Evolutionary conservation across 495 filamentous ascomycete species (phyloP), one percentile per base, ranked within the genome.

Genomic region (Halenospora varia): DNA sequence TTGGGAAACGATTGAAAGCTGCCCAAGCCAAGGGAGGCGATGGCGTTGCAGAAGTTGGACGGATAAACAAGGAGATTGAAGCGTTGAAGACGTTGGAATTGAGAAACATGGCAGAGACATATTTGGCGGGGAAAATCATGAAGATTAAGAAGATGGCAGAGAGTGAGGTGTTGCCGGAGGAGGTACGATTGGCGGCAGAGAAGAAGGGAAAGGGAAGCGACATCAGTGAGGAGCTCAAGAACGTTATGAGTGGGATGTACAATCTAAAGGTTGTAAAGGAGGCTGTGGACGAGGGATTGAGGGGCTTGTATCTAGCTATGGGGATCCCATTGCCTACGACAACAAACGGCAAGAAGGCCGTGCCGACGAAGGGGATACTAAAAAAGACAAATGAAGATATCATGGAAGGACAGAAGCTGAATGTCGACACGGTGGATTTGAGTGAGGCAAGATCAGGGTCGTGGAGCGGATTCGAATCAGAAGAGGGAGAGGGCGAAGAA

Each of bases 161-260:
- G 41, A 69, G 68, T 1, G 73, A 74, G 20, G 57, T 65, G 18
- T 65, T 80, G 9, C 78, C 78, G 6, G 64, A 75, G 51, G 80
- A 81, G 50, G 70, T 83, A 1, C 80, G 75, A 45, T 52, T 17
- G 3, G 75, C 73, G 46, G 74, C 79, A 3, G 67, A 70, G 44
- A 78, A 73, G 53, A 72, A 73, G 2, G 47, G 2, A 75, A 78
- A 50, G 55, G 57, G 4, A 56, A 76, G 42, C 10, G 10, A 8
- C 72, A 77, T 39, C 73, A 81, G 26, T 73, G 41, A 69, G 11
- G 77, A 75, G 11, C 63, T 77, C 29, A 73, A 79, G 25, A 96
- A 96, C 75, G 91, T 97, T 10, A 82, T 80, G 39, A 92, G 88
- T 57, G 80, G 88, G 58, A 70, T 98, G 50, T 96, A 80, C 68